A percentile compares a stretch with the other conserved stretches of the same genome.
Conservation (phyloP, 1,284 basidiomycete species). For the Apiotrichum domesticum region DNA sequence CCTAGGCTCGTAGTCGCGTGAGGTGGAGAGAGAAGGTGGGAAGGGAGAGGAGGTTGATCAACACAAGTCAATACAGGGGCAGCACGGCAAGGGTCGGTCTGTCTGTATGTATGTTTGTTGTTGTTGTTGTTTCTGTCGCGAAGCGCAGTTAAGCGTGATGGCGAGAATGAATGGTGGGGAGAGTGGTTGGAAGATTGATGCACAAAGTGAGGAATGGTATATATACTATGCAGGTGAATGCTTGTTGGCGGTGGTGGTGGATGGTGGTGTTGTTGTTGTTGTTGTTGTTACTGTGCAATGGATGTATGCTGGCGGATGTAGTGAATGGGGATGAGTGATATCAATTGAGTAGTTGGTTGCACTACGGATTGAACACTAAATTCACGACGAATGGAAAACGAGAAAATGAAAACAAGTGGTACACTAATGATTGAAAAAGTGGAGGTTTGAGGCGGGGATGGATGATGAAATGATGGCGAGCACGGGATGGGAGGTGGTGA, state of each 20-base stretch:
- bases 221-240: too few relatives aligned
- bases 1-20: constrained; percentile 1
- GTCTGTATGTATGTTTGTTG: too few relatives aligned
- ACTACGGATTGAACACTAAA: too few relatives aligned
- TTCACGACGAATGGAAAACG: neutral
- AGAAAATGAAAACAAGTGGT: neutral
- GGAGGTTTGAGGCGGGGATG: neutral
- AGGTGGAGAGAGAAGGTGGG: neutral
- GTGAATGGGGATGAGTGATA: too few relatives aligned
- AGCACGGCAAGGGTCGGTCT: too few relatives aligned
- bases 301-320: too few relatives aligned
- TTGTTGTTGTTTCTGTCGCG: too few relatives aligned
- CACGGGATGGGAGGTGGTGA: neutral
- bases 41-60: neutral
- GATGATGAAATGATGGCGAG: constrained; percentile 5
- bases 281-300: neutral
- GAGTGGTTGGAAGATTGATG: neutral
- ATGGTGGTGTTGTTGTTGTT: neutral
- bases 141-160: neutral
- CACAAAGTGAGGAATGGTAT: too few relatives aligned
- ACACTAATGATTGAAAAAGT: neutral
- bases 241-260: neutral
- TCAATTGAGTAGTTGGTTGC: too few relatives aligned
- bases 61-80: neutral
- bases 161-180: neutral